These are phyloP conservation scores for Acanthamoeba sp. DNA, from an alignment of 208 protist genomes.

Conservation along the genomic window DNA sequence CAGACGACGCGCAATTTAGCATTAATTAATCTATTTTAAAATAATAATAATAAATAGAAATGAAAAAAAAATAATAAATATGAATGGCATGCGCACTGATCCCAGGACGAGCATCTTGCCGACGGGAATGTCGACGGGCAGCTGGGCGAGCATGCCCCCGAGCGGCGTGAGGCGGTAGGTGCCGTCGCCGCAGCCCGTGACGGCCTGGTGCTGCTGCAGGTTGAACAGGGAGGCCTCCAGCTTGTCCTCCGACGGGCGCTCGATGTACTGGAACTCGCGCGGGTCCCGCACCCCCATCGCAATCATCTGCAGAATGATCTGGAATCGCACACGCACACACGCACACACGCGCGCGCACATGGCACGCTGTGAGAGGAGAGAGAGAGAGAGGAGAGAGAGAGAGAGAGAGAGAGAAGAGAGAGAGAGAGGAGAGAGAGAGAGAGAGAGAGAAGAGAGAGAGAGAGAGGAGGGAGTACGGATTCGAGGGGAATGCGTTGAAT, in stretches of 20 bases:
- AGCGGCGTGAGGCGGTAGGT: slow-evolving; percentile 66
- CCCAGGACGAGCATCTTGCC: slow-evolving; percentile 82
- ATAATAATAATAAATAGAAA: no score
- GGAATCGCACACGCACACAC: neutral
- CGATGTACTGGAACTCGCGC: slow-evolving; percentile 73
- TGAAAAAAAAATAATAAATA: no score
- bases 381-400: neutral
- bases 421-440: no score
- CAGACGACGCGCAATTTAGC: neutral
- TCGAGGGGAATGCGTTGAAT: slow-evolving; percentile 79
- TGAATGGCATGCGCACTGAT: neutral
- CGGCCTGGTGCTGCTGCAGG: slow-evolving; percentile 63
- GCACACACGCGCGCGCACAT: no score
- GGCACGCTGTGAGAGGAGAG: no score
- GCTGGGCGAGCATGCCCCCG: slow-evolving; percentile 71
- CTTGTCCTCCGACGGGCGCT: slow-evolving; percentile 56
- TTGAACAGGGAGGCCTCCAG: slow-evolving; percentile 54
- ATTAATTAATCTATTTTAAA: no score
- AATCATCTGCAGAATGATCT: slow-evolving; percentile 72
- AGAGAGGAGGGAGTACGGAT: no score
- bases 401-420: no score
- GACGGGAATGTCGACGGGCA: slow-evolving; percentile 79
- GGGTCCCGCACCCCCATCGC: slow-evolving; percentile 58
- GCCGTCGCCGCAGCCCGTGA: neutral
- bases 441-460: no score